Evolutionary conservation across 139 green algal genomes (phyloP).

Genomic region (Chlorella sp.): DNA sequence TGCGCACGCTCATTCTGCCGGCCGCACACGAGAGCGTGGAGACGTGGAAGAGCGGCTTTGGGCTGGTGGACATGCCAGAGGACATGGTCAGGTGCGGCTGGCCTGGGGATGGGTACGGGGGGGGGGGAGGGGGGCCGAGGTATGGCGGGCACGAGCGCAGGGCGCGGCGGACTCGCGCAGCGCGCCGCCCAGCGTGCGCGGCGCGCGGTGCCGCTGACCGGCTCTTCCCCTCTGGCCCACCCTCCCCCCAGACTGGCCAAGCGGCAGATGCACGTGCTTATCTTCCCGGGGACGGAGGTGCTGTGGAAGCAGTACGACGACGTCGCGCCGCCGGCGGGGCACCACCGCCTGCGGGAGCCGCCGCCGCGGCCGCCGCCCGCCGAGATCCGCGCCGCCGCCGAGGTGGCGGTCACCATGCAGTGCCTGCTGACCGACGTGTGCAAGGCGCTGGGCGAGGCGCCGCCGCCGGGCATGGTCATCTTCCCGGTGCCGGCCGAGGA

Average conservation of each 20-base stretch:
- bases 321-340: not conserved
- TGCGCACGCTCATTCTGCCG: constrained; percentile 55
- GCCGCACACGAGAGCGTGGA: constrained; percentile 54
- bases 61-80: constrained; percentile 55
- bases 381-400: not conserved
- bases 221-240: no score
- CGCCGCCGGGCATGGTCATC: no score
- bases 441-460: not conserved
- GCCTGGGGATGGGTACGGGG: not conserved
- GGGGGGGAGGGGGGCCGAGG: not conserved
- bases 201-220: no score
- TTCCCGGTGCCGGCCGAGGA: no score
- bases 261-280: constrained; percentile 73
- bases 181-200: no score
- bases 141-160: no score
- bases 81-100: constrained; percentile 33
- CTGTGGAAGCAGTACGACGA: constrained; percentile 40
- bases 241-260: constrained; percentile 41
- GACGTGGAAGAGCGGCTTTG: constrained; percentile 64
- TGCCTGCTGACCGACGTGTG: not conserved
- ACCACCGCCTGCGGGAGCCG: constrained; percentile 27
- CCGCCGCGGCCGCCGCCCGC: not conserved
- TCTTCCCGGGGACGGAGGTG: constrained; percentile 77
- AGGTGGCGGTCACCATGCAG: constrained; percentile 13
- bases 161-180: no score